Evolutionary conservation across 1,284 basidiomycete species (phyloP), one percentile per base, ranked within the genome.

Genomic region (Cutaneotrichosporon dermatis): DNA sequence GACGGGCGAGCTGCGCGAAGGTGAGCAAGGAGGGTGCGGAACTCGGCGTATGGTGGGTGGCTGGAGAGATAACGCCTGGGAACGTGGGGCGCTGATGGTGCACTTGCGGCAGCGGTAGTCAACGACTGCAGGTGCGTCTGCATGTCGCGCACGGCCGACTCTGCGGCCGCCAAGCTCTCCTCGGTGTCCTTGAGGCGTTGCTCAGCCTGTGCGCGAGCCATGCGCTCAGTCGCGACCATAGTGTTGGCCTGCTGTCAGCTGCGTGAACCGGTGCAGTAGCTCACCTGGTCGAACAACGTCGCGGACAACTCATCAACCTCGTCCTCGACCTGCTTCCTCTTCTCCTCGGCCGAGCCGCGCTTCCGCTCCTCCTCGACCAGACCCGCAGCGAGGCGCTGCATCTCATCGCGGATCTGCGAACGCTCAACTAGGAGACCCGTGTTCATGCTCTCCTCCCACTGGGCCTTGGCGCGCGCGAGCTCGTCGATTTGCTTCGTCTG

Each of bases 241-340:
- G 83, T 87, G 73, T 95, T 94, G 2, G 91, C 91, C 76, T 92
- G 62, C 4, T 6, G 41, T 59, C 33, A 61, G 35, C 7, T 11
- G 11, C 3, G 6, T 37, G 10, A 6, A n/a, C n/a, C n/a, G n/a
- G n/a, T n/a, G n/a, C n/a, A 25, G 33, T 33, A 54, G 42, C 76
- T 66, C 55, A 77, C 78, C 70, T 79, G 89, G 63, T 85, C 84
- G 70, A 95, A 95, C 15, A 95, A 78, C 57, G 82, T 86, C 3
- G 93, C 92, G 58, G 92, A 92, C 58, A 99, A 85, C 76, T 97
- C 92, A 75, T 97, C 94, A 48, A 99, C 80, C 63, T 94, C 91
- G 78, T 92, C 89, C 67, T 96, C 94, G 56, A 88, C 88, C 62
- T 78, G 78, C 25, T 79, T 82, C 46, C 89, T 85, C 13, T 88